A percentile compares a stretch with the other conserved stretches of the same genome.
Conservation (phyloP, 768 basidiomycete genomes). For the Suillus lakei region DNA sequence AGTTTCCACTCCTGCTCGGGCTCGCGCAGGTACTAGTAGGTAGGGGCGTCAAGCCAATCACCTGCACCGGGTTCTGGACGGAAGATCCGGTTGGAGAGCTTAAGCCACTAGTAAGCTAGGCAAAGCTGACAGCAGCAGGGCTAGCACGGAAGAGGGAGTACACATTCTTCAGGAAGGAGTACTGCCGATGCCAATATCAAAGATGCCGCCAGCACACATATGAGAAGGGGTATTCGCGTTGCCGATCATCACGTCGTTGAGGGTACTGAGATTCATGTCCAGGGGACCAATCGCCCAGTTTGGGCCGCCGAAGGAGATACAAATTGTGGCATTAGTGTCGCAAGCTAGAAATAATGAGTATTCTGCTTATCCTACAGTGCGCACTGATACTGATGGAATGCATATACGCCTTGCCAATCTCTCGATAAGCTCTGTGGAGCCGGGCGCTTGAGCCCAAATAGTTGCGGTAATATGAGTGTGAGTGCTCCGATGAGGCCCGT, state of each 20-base stretch:
- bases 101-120: conserved; percentile 25
- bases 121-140: conserved; percentile 35
- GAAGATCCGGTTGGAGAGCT: too few relatives aligned
- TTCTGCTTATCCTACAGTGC: too few relatives aligned
- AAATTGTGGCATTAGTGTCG: conserved; percentile 53
- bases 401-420: conserved; percentile 68
- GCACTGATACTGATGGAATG: conserved; percentile 62
- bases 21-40: conserved; percentile 4
- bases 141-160: conserved; percentile 31
- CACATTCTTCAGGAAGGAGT: conserved; percentile 57
- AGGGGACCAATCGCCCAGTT: conserved; percentile 72
- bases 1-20: conserved; percentile 1
- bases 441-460: conserved; percentile 71
- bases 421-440: conserved; percentile 50
- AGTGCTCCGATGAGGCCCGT: conserved; percentile 94
- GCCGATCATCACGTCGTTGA: conserved; percentile 33
- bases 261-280: conserved; percentile 81
- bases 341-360: conserved; percentile 58
- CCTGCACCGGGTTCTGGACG: too few relatives aligned
- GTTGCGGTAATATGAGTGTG: conserved; percentile 52
- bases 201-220: too few relatives aligned
- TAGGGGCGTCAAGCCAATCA: not conserved
- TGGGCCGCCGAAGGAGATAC: conserved; percentile 78
- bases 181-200: too few relatives aligned
- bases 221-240: too few relatives aligned